These are phyloP conservation scores for Populus hybrid DNA, from an alignment of 441 rosid genomes.

Conservation along the genomic window DNA sequence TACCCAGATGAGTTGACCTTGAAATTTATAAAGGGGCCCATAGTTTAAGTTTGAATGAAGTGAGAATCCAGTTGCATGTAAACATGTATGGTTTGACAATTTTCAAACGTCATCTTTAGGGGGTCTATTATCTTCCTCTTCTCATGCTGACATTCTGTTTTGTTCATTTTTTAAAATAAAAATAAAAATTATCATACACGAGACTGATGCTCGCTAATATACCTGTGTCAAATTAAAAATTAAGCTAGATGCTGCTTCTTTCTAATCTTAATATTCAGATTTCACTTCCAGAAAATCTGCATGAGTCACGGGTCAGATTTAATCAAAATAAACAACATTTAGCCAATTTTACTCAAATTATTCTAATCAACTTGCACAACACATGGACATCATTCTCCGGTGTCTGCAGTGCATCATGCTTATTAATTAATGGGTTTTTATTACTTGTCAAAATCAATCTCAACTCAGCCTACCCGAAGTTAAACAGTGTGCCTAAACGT, in stretches of 20 bases:
- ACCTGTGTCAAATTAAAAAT: not conserved
- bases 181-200: not conserved
- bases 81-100: conserved; percentile 10
- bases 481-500: too few relatives aligned
- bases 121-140: not conserved
- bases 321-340: not conserved
- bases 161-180: not conserved
- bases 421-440: too few relatives aligned
- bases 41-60: not conserved
- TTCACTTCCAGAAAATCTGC: conserved; percentile 21
- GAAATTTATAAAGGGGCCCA: not conserved
- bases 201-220: not conserved
- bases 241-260: not conserved
- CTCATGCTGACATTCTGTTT: conserved; percentile 21
- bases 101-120: conserved; percentile 20
- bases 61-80: conserved; percentile 12
- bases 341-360: not conserved
- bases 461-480: too few relatives aligned
- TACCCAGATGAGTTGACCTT: conserved; percentile 24
- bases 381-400: not conserved
- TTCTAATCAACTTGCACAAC: not conserved
- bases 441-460: too few relatives aligned
- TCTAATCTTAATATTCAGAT: conserved; percentile 4
- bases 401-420: not conserved
- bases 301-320: conserved; percentile 19